Conservation (phyloP, 2,329 filamentous ascomycete species). For the Aspergillus transmontanensis region DNA sequence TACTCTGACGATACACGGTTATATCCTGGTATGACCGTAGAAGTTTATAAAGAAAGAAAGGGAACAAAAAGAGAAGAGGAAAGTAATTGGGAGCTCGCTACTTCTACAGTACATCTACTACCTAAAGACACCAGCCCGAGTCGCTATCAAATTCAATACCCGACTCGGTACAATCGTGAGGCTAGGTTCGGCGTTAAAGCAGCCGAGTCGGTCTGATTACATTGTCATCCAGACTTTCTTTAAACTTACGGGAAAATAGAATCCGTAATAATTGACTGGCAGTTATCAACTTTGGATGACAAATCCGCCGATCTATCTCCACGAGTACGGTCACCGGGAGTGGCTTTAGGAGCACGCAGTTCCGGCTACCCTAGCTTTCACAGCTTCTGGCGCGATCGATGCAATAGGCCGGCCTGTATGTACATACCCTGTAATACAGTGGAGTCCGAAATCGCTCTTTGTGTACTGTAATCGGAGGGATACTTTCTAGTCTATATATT, state of each 20-base stretch:
- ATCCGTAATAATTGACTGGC: slow-evolving; percentile 30
- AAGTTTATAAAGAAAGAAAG: neutral
- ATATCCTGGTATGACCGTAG: neutral
- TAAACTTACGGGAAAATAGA: slow-evolving; percentile 37
- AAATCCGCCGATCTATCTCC: slow-evolving; percentile 39
- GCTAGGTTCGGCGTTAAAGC: slow-evolving; percentile 25
- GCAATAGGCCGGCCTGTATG: slow-evolving; percentile 1
- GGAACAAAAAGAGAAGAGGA: neutral
- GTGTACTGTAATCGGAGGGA: neutral
- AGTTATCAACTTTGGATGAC: slow-evolving; percentile 26
- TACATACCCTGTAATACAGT: slow-evolving; percentile 3
- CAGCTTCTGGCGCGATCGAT: slow-evolving; percentile 20
- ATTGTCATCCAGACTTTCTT: slow-evolving; percentile 17
- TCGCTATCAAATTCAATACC: neutral
- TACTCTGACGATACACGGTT: slow-evolving; percentile 11
- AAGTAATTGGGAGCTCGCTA: neutral
- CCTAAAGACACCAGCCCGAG: neutral
- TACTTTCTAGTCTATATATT: neutral
- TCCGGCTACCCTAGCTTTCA: slow-evolving; percentile 9
- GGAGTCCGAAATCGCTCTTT: slow-evolving; percentile 19
- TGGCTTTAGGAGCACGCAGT: slow-evolving; percentile 15
- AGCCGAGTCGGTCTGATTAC: slow-evolving; percentile 22
- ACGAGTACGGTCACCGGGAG: slow-evolving; percentile 35
- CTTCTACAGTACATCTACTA: neutral
- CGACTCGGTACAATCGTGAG: slow-evolving; percentile 1